These are phyloP conservation scores for Keithomyces neogunnii DNA, from an alignment of 2,329 filamentous ascomycete genomes.

Conservation along the genomic window DNA sequence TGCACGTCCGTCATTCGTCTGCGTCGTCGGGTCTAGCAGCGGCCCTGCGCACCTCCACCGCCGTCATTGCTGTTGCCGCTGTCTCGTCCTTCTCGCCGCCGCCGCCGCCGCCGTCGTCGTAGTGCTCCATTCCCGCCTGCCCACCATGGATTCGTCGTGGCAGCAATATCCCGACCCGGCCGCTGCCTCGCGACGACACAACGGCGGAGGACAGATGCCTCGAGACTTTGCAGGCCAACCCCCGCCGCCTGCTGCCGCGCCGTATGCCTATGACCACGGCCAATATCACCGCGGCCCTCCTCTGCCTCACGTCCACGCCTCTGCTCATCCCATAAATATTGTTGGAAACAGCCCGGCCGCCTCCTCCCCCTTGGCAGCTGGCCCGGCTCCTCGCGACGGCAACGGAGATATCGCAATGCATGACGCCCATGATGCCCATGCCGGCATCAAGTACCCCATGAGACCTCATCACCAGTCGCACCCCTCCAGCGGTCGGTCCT, in stretches of 20 bases:
- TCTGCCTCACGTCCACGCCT: slow-evolving; percentile 18
- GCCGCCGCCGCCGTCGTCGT: slow-evolving; percentile 4
- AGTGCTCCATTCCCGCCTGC: slow-evolving; percentile 4
- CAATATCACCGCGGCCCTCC: slow-evolving; percentile 45
- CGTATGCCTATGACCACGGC: slow-evolving; percentile 54
- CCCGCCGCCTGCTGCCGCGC: slow-evolving; percentile 18
- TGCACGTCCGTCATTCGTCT: background rate
- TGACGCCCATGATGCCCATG: slow-evolving; percentile 74
- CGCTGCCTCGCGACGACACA: slow-evolving; percentile 57
- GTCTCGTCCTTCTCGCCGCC: background rate
- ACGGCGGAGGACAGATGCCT: slow-evolving; percentile 38
- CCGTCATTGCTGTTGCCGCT: slow-evolving; percentile 2
- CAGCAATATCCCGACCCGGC: slow-evolving; percentile 61
- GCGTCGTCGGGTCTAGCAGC: background rate
- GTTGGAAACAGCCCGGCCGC: slow-evolving; percentile 42
- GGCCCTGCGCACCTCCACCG: background rate
- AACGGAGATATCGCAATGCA: slow-evolving; percentile 80
- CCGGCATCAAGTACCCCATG: slow-evolving; percentile 77
- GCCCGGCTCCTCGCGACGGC: slow-evolving; percentile 55
- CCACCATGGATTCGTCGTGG: slow-evolving; percentile 51
- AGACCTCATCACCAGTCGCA: slow-evolving; percentile 72
- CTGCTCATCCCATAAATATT: slow-evolving; percentile 19
- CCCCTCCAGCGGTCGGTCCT: slow-evolving; percentile 39
- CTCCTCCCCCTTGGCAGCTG: slow-evolving; percentile 42
- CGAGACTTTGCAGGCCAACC: slow-evolving; percentile 36